Evolutionary conservation across 805 yeast species (phyloP), one percentile per base, ranked within the genome.

Genomic region (Lipomyces sp.): DNA sequence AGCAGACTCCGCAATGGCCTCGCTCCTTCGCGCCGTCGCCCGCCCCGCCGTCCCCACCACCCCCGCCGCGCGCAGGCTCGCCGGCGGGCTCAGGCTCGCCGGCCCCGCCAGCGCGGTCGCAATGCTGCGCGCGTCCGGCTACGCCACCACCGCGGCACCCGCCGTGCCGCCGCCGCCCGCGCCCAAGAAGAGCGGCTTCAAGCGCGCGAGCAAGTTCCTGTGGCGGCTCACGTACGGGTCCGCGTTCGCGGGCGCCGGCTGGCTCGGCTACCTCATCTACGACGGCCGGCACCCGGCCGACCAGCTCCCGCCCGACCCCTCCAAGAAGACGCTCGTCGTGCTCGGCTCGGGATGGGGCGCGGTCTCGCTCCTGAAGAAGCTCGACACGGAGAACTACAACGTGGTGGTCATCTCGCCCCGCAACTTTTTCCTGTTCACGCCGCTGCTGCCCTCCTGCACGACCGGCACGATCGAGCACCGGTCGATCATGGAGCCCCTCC

Each of bases 271-370:
- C 47, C 43, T 32, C 36, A 58, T 73, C 55, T 70, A 68, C 60
- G 61, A 61, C 13, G 63, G 62, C 21, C 60, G 71, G 38, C 63
- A 65, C 46, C 73, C 75, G n/a, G 63, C 61, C 13, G 63, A 55
- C 24, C 73, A 72, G 53, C 63, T 65, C 46, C 68, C 69, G 19
- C 68, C 70, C 16, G 87, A 85, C 50, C 78, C 79, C 51, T 70
- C 75, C 65, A 82, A 80, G 75, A 83, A 83, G 69, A 81, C 84
- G n/a, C 71, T 83, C 63, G 93, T 91, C 46, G 82, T 72, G 29
- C 68, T 72, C 78, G 70, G 95, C 55, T 82, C 95, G 21, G 98
- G 97, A 47, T 90, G 98, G 98, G 97, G 96, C 54, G 80, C 95
- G 11, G 83, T 90, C 47, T 82, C 96, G 5, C 72, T 89, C 55